phyloP scores from a whole-genome alignment of 2,329 filamentous ascomycete species.

The Colletotrichum chlorophyti region DNA sequence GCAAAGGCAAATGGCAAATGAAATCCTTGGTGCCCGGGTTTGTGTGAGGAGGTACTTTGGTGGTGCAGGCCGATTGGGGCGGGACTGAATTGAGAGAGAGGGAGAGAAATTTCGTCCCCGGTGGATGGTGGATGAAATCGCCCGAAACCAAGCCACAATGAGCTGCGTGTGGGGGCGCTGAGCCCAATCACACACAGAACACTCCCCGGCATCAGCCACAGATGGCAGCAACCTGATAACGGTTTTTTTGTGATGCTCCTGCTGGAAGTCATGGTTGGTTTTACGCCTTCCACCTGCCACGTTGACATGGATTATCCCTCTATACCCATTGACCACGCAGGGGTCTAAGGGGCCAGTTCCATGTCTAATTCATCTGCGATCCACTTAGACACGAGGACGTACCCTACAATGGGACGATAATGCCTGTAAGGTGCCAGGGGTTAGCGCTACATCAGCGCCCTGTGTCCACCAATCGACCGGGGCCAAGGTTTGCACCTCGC shows the following conservation, averaged over 20 bases:
- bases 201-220: neutral
- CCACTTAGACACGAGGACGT: conserved; percentile 21
- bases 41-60: too few species aligned
- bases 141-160: conserved; percentile 10
- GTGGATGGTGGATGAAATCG: too few species aligned
- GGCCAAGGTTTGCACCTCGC: too few species aligned
- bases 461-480: too few species aligned
- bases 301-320: neutral
- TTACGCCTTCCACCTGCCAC: neutral
- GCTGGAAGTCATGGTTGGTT: neutral
- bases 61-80: too few species aligned
- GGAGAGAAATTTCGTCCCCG: too few species aligned
- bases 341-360: too few species aligned
- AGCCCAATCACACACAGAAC: conserved; percentile 3
- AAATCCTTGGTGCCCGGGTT: neutral
- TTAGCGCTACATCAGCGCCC: neutral
- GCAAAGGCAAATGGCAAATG: neutral
- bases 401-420: conserved; percentile 8
- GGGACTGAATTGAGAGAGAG: too few species aligned
- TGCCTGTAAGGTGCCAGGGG: neutral
- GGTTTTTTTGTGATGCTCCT: conserved; percentile 4
- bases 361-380: too few species aligned
- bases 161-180: neutral
- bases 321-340: too few species aligned
- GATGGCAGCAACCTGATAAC: neutral